Conservation (phyloP, 768 basidiomycete species). For the Stropharia rugosoannulata region DNA sequence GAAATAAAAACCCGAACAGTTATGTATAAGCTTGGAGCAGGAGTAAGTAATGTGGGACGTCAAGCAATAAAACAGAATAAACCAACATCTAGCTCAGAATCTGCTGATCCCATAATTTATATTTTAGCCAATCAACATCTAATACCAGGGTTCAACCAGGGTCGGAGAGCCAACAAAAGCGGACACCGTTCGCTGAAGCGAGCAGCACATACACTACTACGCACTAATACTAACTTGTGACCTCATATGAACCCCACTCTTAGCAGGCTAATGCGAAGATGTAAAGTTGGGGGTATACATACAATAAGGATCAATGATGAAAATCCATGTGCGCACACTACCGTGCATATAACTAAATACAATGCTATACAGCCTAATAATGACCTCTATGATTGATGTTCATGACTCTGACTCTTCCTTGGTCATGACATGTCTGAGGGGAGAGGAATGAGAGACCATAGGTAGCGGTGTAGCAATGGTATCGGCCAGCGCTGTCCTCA, state of each 20-base stretch:
- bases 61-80: neutral
- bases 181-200: no score
- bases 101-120: neutral
- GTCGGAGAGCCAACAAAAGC: neutral
- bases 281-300: neutral
- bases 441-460: neutral
- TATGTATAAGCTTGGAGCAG: no score
- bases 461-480: conserved; percentile 8
- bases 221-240: no score
- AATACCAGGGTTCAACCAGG: neutral
- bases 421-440: neutral
- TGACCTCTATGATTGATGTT: neutral
- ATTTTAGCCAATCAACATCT: conserved; percentile 4
- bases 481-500: conserved; percentile 10
- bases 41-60: no score
- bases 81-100: neutral
- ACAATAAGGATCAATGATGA: conserved; percentile 5
- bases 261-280: neutral
- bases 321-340: neutral
- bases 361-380: neutral
- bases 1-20: no score
- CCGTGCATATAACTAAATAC: neutral
- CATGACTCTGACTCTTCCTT: conserved; percentile 1
- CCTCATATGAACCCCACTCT: no score
- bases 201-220: no score